These are phyloP conservation scores for Globisporangium nunn DNA, from an alignment of 352 stramenopile genomes.

Conservation along the genomic window DNA sequence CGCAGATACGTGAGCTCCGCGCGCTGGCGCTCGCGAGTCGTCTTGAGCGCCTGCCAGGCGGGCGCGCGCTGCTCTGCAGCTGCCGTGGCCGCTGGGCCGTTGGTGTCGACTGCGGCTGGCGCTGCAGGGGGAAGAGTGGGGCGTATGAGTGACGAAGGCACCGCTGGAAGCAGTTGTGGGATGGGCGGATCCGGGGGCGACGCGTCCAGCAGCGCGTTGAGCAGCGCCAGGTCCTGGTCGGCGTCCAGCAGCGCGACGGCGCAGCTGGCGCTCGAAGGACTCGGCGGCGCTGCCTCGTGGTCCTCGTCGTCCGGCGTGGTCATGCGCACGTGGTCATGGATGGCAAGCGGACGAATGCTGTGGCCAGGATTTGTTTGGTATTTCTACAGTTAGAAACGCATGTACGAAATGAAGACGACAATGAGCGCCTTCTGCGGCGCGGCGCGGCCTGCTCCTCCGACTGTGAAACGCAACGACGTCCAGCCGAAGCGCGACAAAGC, in stretches of 20 bases:
- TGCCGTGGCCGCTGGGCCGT: background rate
- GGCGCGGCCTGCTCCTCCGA: too few relatives aligned
- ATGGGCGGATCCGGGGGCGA: background rate
- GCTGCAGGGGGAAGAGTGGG: background rate
- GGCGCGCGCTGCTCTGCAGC: background rate
- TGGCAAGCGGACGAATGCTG: too few relatives aligned
- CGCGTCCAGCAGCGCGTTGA: constrained; percentile 7
- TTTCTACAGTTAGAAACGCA: too few relatives aligned
- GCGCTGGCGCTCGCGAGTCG: constrained; percentile 8
- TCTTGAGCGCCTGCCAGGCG: constrained; percentile 1
- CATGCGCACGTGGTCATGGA: too few relatives aligned
- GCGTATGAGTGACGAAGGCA: background rate
- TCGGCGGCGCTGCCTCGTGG: constrained; percentile 2
- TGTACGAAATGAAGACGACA: too few relatives aligned
- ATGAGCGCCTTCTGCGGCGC: too few relatives aligned
- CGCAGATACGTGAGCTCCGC: constrained; percentile 5
- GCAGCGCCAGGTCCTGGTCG: constrained; percentile 1
- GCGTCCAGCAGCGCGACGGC: background rate
- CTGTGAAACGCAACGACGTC: too few relatives aligned
- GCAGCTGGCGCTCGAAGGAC: background rate
- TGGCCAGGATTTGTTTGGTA: too few relatives aligned
- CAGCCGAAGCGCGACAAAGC: too few relatives aligned
- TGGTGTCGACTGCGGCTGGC: background rate
- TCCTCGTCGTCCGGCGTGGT: background rate
- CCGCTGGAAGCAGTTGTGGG: background rate